Evolutionary conservation across 2,329 filamentous ascomycete species (phyloP).

Genomic region (Alternaria ventricosa): DNA sequence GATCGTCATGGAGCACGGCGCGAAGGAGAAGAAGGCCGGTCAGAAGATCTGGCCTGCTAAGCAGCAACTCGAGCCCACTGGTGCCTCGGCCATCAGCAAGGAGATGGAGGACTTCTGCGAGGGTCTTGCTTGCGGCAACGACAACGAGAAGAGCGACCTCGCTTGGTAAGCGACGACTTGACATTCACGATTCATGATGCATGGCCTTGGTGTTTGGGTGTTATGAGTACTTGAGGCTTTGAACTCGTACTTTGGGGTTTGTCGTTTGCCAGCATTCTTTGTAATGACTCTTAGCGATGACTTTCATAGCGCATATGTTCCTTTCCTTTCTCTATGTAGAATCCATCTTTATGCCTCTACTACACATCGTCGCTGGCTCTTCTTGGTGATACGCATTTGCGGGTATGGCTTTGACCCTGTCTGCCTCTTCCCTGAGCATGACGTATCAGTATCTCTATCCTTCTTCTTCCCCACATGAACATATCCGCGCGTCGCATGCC

Average conservation of each 20-base stretch:
- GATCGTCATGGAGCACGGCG: constrained; percentile 56
- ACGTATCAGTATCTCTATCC: neutral
- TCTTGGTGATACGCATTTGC: neutral
- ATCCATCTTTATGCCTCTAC: neutral
- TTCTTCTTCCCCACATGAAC: neutral
- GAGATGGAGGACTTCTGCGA: constrained; percentile 39
- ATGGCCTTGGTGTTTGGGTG: constrained; percentile 24
- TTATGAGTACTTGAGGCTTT: constrained; percentile 21
- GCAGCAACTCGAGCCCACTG: constrained; percentile 33
- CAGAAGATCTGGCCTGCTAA: constrained; percentile 62
- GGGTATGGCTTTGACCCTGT: neutral
- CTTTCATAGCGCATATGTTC: neutral
- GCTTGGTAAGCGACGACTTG: constrained; percentile 23
- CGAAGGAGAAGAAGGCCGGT: constrained; percentile 54
- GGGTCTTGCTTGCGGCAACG: constrained; percentile 33
- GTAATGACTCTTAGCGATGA: constrained; percentile 12
- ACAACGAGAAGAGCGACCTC: constrained; percentile 36
- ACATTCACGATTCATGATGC: constrained; percentile 12
- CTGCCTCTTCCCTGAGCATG: neutral
- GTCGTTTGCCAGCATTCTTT: neutral
- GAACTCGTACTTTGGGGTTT: constrained; percentile 15
- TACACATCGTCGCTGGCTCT: neutral
- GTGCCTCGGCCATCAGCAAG: constrained; percentile 26
- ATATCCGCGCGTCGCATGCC: neutral
- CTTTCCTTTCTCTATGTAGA: neutral